Conservation (phyloP, 106 monocot genomes). For the Dioscorea dumetorum region DNA sequence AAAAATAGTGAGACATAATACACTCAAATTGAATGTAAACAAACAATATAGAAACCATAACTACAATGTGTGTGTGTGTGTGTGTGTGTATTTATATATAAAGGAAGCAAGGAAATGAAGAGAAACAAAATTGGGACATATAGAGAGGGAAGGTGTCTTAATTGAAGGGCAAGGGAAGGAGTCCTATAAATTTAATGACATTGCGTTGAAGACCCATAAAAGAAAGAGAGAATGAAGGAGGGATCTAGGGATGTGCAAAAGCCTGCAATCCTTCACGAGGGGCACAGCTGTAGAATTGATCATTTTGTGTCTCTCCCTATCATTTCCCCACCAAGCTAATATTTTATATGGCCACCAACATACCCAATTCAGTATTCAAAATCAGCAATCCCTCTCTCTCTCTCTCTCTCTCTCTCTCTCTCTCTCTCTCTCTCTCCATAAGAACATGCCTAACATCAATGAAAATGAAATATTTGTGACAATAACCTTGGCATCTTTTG, state of each 20-base stretch:
- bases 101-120: too few relatives aligned
- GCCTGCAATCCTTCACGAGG: conserved; percentile 72
- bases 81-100: too few relatives aligned
- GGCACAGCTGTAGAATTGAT: conserved; percentile 43
- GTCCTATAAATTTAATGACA: conserved; percentile 19
- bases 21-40: not conserved
- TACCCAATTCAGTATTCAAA: conserved; percentile 18
- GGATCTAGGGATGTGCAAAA: conserved; percentile 53
- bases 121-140: too few relatives aligned
- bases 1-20: too few relatives aligned
- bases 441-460: too few relatives aligned
- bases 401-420: too few relatives aligned
- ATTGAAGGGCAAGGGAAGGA: not conserved
- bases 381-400: too few relatives aligned
- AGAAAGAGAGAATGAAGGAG: conserved; percentile 3
- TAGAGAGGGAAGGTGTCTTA: conserved; percentile 2
- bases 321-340: not conserved
- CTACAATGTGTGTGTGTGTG: not conserved
- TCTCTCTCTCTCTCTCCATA: too few relatives aligned
- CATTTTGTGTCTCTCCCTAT: conserved; percentile 32
- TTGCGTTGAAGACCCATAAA: conserved; percentile 12
- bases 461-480: too few relatives aligned
- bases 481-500: too few relatives aligned
- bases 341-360: conserved; percentile 23
- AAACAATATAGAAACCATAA: not conserved